Percentiles rank a stretch among this genome's conserved stretches.
phyloP scores from a whole-genome alignment of 495 filamentous ascomycete species.

The Xylaria cubensis region DNA sequence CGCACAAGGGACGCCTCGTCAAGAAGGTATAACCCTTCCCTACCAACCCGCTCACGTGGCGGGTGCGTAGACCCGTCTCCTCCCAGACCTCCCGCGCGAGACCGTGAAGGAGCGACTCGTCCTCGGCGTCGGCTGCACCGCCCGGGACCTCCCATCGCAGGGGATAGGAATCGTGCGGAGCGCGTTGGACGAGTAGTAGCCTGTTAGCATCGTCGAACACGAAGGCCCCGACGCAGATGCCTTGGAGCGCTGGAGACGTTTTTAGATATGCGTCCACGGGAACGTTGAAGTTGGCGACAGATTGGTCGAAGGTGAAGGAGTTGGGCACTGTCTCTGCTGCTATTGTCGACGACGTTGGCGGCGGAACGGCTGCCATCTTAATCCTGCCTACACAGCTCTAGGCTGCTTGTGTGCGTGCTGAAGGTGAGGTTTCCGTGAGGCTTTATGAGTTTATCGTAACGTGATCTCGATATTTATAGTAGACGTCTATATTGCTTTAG shows the following conservation, averaged over 20 bases:
- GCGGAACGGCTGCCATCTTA: conserved; percentile 18
- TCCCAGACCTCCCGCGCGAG: conserved; percentile 62
- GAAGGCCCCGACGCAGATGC: conserved; percentile 44
- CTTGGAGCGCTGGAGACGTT: conserved; percentile 31
- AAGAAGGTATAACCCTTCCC: conserved; percentile 44
- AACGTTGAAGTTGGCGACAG: conserved; percentile 35
- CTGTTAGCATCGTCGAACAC: conserved; percentile 44
- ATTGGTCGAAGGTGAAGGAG: conserved; percentile 36
- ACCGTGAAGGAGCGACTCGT: conserved; percentile 56
- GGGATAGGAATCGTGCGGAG: conserved; percentile 56
- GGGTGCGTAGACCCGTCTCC: conserved; percentile 55
- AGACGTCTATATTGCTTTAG: neutral
- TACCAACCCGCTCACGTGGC: conserved; percentile 47
- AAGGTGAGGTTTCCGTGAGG: neutral
- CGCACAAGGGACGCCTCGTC: conserved; percentile 40
- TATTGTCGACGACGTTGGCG: neutral
- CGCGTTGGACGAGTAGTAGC: conserved; percentile 59
- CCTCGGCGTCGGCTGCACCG: conserved; percentile 56
- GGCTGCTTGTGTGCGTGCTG: neutral
- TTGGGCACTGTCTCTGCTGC: conserved; percentile 29
- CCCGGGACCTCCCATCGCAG: conserved; percentile 63
- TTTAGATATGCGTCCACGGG: conserved; percentile 35
- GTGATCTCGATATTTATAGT: neutral
- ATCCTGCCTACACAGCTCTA: neutral
- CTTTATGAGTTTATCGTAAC: neutral